Base-by-base conservation (phyloP, 139 green algal species). In the Asterochloris sp. region DNA sequence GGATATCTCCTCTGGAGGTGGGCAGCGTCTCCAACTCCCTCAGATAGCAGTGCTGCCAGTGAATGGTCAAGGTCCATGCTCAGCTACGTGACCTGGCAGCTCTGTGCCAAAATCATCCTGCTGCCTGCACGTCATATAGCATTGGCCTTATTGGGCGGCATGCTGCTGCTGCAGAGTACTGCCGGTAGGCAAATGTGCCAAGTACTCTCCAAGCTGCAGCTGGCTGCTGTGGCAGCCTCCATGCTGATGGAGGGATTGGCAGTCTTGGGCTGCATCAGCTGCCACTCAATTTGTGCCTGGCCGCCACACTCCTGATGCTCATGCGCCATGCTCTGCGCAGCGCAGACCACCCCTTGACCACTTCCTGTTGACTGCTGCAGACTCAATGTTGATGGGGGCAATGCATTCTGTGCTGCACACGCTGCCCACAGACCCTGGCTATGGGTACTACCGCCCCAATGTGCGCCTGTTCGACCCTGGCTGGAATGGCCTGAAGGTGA, bases 391-490 rank as follows among this genome's bases (percentile, higher is more conserved):
- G 26, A 81, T 62, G 63, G 77, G 63, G 8, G 63, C 63, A 12
- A 62, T 81, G 62, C 77, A 81, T 28, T 11, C 19, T 11, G 62
- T 81, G 26, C 23, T 81, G 62, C n/a, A 27, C 26, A 73, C 73
- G 62, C 47, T 81, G 6, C 77, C 77, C 19, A 81, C 77, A 74
- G 77, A 81, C 61, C 77, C 77, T 28, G 77, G 77, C 61, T 81
- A 81, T 74, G 77, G 77, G 0, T 81, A 81, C 16, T 81, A 74
- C 26, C 13, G 77, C 12, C 62, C 62, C 10, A 17, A 62, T 29
- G 62, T 81, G 21, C 62, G 77, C 61, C 62, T 81, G 8, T 81
- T 81, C 74, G 77, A 81, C 63, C 77, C 77, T 64, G 77, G 77
- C 26, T 81, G 77, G 77, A n/a, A 81, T 29, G 77, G 77, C 21